Evolutionary conservation across 1,284 basidiomycete genomes (phyloP).

Genomic region (Leccinum subspadiceum): DNA sequence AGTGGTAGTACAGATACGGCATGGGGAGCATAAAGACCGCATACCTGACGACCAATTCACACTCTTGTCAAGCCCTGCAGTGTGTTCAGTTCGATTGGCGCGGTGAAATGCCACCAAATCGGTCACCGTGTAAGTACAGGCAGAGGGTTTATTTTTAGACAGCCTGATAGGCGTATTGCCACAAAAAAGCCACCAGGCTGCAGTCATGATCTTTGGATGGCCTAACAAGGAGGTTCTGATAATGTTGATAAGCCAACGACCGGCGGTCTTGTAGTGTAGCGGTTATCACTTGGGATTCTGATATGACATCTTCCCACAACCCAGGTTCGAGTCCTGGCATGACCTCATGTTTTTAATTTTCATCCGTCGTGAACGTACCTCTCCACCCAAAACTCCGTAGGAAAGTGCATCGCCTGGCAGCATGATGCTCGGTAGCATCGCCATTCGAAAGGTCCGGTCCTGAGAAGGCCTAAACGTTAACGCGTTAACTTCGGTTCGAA

Average conservation of each 20-base stretch:
- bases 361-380: background rate
- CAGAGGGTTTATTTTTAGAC: no score
- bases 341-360: conserved; percentile 2
- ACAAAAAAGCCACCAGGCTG: no score
- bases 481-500: no score
- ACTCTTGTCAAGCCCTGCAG: background rate
- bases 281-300: conserved; percentile 63
- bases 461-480: no score
- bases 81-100: no score
- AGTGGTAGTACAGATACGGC: background rate
- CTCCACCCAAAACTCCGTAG: no score
- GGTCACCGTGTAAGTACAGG: background rate
- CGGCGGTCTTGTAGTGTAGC: conserved; percentile 26
- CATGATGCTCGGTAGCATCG: no score
- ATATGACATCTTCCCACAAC: conserved; percentile 29
- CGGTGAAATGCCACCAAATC: no score
- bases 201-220: no score
- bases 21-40: background rate
- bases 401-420: no score
- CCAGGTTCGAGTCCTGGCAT: conserved; percentile 23
- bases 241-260: background rate
- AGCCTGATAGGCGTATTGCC: no score
- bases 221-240: background rate
- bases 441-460: no score
- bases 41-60: background rate